Base-by-base conservation (phyloP, 495 filamentous ascomycete species). In the Penicillium longicatenatum region DNA sequence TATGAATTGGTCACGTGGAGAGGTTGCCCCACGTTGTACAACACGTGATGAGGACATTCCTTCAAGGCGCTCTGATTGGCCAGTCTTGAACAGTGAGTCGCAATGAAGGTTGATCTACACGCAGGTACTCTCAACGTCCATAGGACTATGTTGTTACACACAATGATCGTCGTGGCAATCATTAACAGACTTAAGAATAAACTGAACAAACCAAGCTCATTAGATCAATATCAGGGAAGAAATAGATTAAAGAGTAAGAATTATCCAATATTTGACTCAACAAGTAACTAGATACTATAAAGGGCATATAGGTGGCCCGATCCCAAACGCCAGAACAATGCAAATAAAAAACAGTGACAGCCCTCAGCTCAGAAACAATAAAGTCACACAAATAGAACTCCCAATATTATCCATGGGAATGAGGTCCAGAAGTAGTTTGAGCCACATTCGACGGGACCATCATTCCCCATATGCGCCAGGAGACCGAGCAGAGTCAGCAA, bases 271-370 rank as follows among this genome's bases (percentile, higher is more conserved):
- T 3, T 39, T 39, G 37, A 39, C 4, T 39, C 37, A 39, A 35
- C 31, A 39, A 39, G 17, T 1, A 6, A 39, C 37, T 39, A 39
- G 37, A 39, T 39, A 39, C 37, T 39, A 39, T 37, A n/a, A 12
- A 16, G 37, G 4, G 16, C 35, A n/a, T 16, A 39, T 39, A 39
- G 16, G 7, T 44, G 54, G 51, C 56, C 50, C 31, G 57, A 46
- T 54, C 58, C 63, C 54, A 60, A 70, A 61, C 68, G 63, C 68
- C 68, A 46, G 20, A 66, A 64, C 65, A 57, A 70, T 70, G 68
- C 68, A 61, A 24, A 35, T 33, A 60, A 52, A 55, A 61, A 42
- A 47, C 31, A 39, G 53, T 30, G 24, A 65, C 39, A 57, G 37
- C 61, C 66, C 61, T 66, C 63, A 62, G 63, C 63, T 64, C 55